Conservation (phyloP, 352 stramenopile species). For the Phytophthora sansomeana region DNA sequence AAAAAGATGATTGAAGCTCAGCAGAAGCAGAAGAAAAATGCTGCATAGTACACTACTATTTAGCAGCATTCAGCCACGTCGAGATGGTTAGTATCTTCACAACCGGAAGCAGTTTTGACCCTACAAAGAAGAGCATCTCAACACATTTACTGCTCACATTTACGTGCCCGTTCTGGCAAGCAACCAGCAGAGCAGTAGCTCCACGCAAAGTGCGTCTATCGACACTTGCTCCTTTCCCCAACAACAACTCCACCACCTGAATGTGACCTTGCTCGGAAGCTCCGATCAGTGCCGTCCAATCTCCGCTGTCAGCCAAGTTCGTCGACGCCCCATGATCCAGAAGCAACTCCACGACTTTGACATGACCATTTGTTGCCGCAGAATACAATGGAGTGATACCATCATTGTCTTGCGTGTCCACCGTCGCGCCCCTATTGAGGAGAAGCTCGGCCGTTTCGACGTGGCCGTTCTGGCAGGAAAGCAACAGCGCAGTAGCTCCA, state of each 20-base stretch:
- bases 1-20: too few species aligned
- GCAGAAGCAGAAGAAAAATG: too few species aligned
- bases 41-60: too few species aligned
- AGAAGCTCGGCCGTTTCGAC: not conserved
- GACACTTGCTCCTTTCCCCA: slow-evolving; percentile 3
- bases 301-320: not conserved
- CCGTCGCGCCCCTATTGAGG: not conserved
- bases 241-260: not conserved
- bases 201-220: not conserved
- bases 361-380: not conserved
- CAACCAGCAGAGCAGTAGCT: too few species aligned
- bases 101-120: too few species aligned
- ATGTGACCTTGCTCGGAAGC: not conserved
- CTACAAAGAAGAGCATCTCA: too few species aligned
- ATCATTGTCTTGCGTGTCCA: not conserved
- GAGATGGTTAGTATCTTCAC: too few species aligned
- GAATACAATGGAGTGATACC: not conserved
- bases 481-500: too few species aligned
- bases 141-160: too few species aligned
- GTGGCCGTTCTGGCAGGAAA: too few species aligned
- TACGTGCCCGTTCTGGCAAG: too few species aligned
- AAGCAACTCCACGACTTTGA: not conserved
- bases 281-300: slow-evolving; percentile 4
- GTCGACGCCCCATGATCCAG: slow-evolving; percentile 1
- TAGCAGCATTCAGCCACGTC: too few species aligned